Conservation (phyloP, 306 rosid species). For the Cucurbita argyrosperma region DNA sequence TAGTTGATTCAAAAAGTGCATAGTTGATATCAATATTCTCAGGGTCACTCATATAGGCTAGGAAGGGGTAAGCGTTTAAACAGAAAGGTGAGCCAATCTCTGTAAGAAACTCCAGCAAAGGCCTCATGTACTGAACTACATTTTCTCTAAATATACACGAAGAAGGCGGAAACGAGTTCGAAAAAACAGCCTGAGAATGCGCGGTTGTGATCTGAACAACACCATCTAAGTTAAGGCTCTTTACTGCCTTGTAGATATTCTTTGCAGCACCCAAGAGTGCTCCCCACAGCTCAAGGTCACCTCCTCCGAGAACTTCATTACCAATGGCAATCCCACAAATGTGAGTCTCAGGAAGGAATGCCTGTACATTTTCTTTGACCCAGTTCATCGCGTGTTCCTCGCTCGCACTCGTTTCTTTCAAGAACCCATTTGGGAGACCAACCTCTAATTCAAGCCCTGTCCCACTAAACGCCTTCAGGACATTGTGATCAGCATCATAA, state of each 20-base stretch:
- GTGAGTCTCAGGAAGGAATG: conserved; percentile 62
- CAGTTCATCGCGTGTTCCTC: conserved; percentile 70
- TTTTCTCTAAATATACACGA: conserved; percentile 54
- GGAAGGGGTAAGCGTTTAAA: conserved; percentile 78
- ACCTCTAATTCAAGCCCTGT: conserved; percentile 78
- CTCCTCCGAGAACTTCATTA: conserved; percentile 73
- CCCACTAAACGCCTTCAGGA: conserved; percentile 73
- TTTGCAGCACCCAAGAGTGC: conserved; percentile 65
- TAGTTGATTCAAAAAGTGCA: conserved; percentile 65
- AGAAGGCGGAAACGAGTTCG: conserved; percentile 76
- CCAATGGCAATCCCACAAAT: conserved; percentile 81
- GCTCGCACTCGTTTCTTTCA: conserved; percentile 60
- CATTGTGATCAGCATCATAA: conserved; percentile 83
- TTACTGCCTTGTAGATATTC: conserved; percentile 57
- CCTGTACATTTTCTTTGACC: conserved; percentile 78
- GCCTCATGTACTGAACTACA: conserved; percentile 73
- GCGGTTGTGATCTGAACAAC: conserved; percentile 61
- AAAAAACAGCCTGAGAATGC: conserved; percentile 66
- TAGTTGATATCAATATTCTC: conserved; percentile 72
- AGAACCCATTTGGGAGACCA: conserved; percentile 58
- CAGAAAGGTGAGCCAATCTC: conserved; percentile 90
- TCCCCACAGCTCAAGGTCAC: conserved; percentile 32
- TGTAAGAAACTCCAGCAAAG: conserved; percentile 64
- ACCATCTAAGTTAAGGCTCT: conserved; percentile 37
- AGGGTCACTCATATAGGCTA: conserved; percentile 49